Conservation (phyloP, 108 stramenopile genomes). For the Cyclostephanos tholiformis region DNA sequence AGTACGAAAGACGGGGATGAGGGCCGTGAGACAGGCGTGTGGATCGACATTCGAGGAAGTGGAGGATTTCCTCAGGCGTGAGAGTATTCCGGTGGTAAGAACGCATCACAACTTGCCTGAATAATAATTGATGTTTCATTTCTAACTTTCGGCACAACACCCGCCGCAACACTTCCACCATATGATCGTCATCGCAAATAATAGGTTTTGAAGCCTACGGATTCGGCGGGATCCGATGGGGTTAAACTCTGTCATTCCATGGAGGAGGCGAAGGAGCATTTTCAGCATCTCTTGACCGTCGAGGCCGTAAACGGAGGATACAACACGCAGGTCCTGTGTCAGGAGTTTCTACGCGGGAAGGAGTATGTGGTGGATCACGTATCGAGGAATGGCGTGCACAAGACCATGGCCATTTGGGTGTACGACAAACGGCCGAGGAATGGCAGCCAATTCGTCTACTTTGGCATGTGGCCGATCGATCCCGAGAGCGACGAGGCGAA, state of each 20-base stretch:
- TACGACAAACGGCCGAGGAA: conserved; percentile 91
- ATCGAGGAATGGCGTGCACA: conserved; percentile 85
- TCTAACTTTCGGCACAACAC: background rate
- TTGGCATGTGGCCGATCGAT: conserved; percentile 57
- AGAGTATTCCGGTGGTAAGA: conserved; percentile 64
- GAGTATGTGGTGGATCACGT: conserved; percentile 94
- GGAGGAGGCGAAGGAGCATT: conserved; percentile 90
- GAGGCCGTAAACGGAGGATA: conserved; percentile 90
- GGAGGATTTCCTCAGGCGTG: conserved; percentile 66
- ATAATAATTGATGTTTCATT: background rate
- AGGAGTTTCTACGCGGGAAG: conserved; percentile 87
- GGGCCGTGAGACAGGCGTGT: conserved; percentile 85
- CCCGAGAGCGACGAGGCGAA: conserved; percentile 76
- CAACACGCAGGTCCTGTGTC: conserved; percentile 82
- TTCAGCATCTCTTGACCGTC: conserved; percentile 81
- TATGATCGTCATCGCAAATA: background rate
- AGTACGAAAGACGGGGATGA: conserved; percentile 66
- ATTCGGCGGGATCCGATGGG: conserved; percentile 93
- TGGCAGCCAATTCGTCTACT: conserved; percentile 78
- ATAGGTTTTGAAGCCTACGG: conserved; percentile 87
- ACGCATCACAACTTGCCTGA: background rate
- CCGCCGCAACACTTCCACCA: background rate
- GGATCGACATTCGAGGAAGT: conserved; percentile 68
- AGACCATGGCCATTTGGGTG: conserved; percentile 90
- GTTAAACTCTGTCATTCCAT: conserved; percentile 88